These are phyloP conservation scores for Microdochium trichocladiopsis DNA, from an alignment of 2,329 filamentous ascomycete genomes.

Conservation along the genomic window DNA sequence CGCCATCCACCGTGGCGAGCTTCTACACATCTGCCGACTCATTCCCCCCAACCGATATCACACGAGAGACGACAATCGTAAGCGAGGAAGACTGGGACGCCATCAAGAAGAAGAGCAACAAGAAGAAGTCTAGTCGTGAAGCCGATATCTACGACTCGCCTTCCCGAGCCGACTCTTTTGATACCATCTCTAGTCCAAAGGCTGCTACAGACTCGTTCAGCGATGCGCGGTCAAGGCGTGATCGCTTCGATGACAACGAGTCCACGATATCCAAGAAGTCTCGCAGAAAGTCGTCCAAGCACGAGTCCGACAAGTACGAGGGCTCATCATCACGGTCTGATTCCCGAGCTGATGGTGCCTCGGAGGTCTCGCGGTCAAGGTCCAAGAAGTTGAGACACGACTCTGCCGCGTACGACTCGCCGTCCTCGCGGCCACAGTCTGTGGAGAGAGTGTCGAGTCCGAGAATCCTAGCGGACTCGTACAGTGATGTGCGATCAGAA, in stretches of 20 bases:
- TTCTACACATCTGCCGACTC: neutral
- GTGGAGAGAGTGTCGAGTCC: neutral
- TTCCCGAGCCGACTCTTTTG: conserved; percentile 15
- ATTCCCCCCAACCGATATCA: conserved; percentile 8
- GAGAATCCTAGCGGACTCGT: neutral
- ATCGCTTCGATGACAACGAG: conserved; percentile 26
- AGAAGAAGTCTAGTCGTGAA: conserved; percentile 22
- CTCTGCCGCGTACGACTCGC: neutral
- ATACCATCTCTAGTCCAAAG: conserved; percentile 31
- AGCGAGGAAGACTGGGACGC: conserved; percentile 20
- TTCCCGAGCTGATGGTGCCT: no score
- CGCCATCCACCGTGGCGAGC: neutral
- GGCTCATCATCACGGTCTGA: conserved; percentile 5
- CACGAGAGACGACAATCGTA: neutral
- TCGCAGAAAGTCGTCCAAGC: conserved; percentile 28
- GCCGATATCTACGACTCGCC: conserved; percentile 19
- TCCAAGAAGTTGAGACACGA: neutral
- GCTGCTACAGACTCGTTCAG: conserved; percentile 22
- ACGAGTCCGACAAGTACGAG: conserved; percentile 17
- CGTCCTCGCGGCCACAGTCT: neutral
- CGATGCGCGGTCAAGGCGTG: conserved; percentile 7
- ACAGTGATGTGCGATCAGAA: neutral
- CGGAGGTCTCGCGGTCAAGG: no score
- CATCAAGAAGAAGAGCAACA: conserved; percentile 22
- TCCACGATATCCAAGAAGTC: conserved; percentile 17